Evolutionary conservation across 345 rosid species (phyloP).

Genomic region (Erodium maritimum): DNA sequence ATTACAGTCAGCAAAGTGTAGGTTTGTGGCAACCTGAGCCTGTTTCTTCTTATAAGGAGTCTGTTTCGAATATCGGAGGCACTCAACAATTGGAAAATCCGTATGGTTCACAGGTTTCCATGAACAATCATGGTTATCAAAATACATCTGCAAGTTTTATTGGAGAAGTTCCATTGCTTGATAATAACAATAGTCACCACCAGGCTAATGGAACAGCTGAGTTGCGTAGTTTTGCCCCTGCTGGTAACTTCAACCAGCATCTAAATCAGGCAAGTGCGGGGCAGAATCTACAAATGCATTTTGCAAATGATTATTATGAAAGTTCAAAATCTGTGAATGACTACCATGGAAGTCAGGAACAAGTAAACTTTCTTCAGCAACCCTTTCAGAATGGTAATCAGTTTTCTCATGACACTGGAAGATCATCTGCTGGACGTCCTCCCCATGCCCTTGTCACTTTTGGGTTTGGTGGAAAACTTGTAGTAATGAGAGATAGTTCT

Average conservation of each 20-base stretch:
- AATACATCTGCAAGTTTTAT: slow-evolving; percentile 25
- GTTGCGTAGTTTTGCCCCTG: slow-evolving; percentile 30
- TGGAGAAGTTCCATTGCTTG: slow-evolving; percentile 20
- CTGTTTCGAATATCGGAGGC: slow-evolving; percentile 29
- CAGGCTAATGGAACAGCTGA: slow-evolving; percentile 42
- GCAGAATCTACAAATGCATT: slow-evolving; percentile 37
- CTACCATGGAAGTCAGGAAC: slow-evolving; percentile 35
- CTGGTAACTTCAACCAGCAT: slow-evolving; percentile 32
- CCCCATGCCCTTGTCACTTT: slow-evolving; percentile 79
- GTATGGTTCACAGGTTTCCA: slow-evolving; percentile 29
- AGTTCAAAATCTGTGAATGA: slow-evolving; percentile 34
- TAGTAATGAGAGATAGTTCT: slow-evolving; percentile 60
- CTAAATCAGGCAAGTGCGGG: slow-evolving; percentile 31
- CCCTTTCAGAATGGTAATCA: slow-evolving; percentile 43
- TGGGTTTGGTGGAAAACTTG: slow-evolving; percentile 93
- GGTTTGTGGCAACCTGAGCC: slow-evolving; percentile 41
- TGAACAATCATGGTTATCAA: slow-evolving; percentile 25
- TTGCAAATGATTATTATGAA: slow-evolving; percentile 37
- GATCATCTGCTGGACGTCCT: slow-evolving; percentile 93
- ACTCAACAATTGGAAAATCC: slow-evolving; percentile 33
- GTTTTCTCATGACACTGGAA: slow-evolving; percentile 43
- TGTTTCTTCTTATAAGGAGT: slow-evolving; percentile 21
- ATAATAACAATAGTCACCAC: slow-evolving; percentile 24
- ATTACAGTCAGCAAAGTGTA: slow-evolving; percentile 27
- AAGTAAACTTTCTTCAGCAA: slow-evolving; percentile 29